phyloP scores from a whole-genome alignment of 2,329 filamentous ascomycete species.

The Penicillium corylophilum region DNA sequence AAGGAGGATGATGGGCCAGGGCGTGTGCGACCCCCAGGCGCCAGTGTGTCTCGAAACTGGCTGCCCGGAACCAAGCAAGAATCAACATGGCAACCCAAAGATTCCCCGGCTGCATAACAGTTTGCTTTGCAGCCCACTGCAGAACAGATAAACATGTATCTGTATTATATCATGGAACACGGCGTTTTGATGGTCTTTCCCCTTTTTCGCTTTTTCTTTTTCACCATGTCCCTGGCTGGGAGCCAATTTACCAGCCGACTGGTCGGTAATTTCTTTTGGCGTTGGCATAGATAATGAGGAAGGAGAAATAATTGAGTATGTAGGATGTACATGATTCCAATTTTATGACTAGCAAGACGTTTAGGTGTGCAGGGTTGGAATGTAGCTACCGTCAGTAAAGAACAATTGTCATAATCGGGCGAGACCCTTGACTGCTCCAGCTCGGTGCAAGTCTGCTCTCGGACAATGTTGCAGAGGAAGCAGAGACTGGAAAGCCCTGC shows the following conservation, averaged over 20 bases:
- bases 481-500: conserved; percentile 49
- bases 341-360: conserved; percentile 1
- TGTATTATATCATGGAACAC: not conserved
- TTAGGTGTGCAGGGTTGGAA: conserved; percentile 14
- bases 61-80: conserved; percentile 80
- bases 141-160: not conserved
- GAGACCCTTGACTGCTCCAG: conserved; percentile 61
- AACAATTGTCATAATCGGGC: conserved; percentile 59
- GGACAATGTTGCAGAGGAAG: conserved; percentile 62
- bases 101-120: conserved; percentile 34
- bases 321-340: conserved; percentile 15
- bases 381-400: conserved; percentile 68
- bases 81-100: conserved; percentile 69
- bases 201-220: not conserved
- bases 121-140: not conserved
- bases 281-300: conserved; percentile 1
- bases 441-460: conserved; percentile 63
- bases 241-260: not conserved
- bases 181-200: not conserved
- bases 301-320: not conserved
- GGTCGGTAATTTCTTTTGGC: not conserved
- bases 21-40: conserved; percentile 40
- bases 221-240: conserved; percentile 3
- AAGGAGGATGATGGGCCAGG: conserved; percentile 49
- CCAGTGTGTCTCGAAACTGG: conserved; percentile 53